Evolutionary conservation across 2,329 filamentous ascomycete genomes (phyloP), one percentile per base, ranked within the genome.

Genomic region (Mycosphaerella arachidis): DNA sequence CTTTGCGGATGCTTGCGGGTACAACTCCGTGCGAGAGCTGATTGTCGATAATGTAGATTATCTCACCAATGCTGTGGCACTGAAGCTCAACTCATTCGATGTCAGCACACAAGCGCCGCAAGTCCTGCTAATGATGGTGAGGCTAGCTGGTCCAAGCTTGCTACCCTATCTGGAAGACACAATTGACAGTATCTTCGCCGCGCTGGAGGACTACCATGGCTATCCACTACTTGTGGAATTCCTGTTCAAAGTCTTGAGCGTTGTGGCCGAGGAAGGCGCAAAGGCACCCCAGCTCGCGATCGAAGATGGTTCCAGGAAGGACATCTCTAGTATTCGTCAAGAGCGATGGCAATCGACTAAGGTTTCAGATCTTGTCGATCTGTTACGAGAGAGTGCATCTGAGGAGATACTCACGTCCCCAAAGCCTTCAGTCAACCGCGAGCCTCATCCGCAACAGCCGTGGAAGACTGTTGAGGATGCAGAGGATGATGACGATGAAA

Each of bases 1-100:
- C 18, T 79, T 97, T n/a, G 88, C 93, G 0, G 71, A 75, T 2
- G 82, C 88, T 0, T 97, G 91, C 68, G 85, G 84, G 1, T 99
- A 97, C 69, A 63, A 71, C 0, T 86, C 82, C 67, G 88, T 93
- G 4, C 88, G 88, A 29, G 86, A 90, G 16, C 79, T 99, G 65
- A 87, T 99, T 43, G 84, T 97, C 30, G 86, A 89, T 55, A 99
- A 99, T 62, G 92, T 91, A 16, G 94, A 99, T 74, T 99, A 99
- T 73, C 89, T 99, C 76, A 88, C 97, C 62, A 97, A 97, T 71
- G 91, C 94, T 0, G 86, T 99, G 16, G 91, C 90, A 0, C 76
- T 97, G 61, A 90, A 92, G 63, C 82, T 99, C 7, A 97, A 96
- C 68, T 91, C 90, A 0, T 91, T 97, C 65, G 92, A 97, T 65